Evolutionary conservation across 345 rosid species (phyloP).

Genomic region (Eucalyptus tenuipes): DNA sequence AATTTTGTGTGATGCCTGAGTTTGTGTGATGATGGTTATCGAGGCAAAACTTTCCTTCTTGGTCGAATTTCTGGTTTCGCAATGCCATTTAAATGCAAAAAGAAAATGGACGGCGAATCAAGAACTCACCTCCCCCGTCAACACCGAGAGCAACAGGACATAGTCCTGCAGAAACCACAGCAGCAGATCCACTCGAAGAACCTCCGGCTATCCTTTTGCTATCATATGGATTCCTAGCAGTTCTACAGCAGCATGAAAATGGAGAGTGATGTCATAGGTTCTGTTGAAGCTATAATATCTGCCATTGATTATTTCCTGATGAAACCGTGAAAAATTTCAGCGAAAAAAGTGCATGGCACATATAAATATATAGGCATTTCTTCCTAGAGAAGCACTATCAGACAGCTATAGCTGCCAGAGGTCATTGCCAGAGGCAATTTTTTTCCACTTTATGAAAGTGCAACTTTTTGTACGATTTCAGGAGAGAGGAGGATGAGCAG

Average conservation of each 20-base stretch:
- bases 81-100: background rate
- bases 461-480: background rate
- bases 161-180: constrained; percentile 60
- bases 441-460: background rate
- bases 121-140: constrained; percentile 61
- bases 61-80: background rate
- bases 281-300: background rate
- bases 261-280: background rate
- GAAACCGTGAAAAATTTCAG: background rate
- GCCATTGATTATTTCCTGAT: background rate
- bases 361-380: background rate
- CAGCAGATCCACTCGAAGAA: constrained; percentile 77
- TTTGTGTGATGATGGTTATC: background rate
- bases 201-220: constrained; percentile 43
- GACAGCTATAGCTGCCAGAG: background rate
- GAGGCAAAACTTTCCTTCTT: background rate
- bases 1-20: background rate
- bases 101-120: background rate
- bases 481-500: background rate
- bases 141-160: constrained; percentile 79
- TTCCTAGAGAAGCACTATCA: background rate
- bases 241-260: constrained; percentile 6
- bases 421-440: background rate
- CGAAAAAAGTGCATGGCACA: background rate
- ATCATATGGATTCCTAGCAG: constrained; percentile 51